Evolutionary conservation across 2,329 filamentous ascomycete genomes (phyloP).

Genomic region (Cercospora sp.): DNA sequence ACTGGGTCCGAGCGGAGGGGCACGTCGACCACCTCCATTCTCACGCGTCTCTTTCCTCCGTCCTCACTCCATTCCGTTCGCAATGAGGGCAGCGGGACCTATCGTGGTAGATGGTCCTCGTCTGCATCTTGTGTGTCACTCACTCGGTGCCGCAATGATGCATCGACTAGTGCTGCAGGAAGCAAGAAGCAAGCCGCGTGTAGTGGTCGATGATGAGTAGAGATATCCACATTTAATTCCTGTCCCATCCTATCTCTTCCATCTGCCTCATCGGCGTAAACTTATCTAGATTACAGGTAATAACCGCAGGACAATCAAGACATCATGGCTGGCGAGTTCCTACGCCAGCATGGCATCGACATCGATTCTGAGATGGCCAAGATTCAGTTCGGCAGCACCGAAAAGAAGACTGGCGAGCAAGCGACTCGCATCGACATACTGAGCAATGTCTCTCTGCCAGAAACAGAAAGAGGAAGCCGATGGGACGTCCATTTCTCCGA

Average conservation of each 20-base stretch:
- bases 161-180: background rate
- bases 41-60: background rate
- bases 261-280: background rate
- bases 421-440: background rate
- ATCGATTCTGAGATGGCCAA: slow-evolving; percentile 38
- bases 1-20: slow-evolving; percentile 5
- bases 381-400: slow-evolving; percentile 26
- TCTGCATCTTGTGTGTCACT: background rate
- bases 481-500: slow-evolving; percentile 22
- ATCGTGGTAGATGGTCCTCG: background rate
- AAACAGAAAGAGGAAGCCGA: slow-evolving; percentile 5
- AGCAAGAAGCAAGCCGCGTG: background rate
- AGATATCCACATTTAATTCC: slow-evolving; percentile 1
- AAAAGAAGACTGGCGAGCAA: background rate
- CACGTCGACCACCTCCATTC: background rate
- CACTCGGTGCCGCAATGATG: background rate
- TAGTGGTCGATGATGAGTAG: slow-evolving; percentile 3
- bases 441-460: slow-evolving; percentile 20
- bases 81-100: background rate
- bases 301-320: background rate
- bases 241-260: background rate
- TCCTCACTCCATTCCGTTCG: background rate
- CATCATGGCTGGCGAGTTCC: slow-evolving; percentile 35
- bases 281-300: background rate
- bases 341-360: slow-evolving; percentile 37